Base-by-base conservation (phyloP, 768 basidiomycete genomes). In the Naganishia antarctica region DNA sequence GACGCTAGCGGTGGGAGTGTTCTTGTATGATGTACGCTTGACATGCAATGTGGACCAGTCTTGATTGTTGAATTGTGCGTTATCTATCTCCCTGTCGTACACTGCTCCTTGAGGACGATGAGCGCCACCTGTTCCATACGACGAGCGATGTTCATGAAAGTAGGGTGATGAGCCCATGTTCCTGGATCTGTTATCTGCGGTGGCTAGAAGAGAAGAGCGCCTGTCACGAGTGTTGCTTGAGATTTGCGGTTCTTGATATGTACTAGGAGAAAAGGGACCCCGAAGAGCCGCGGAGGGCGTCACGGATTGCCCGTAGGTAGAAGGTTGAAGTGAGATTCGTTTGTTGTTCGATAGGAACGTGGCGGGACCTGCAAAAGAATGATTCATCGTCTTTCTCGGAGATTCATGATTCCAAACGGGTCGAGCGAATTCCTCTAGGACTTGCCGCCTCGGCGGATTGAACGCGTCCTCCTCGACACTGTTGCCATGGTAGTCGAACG, bases 31-130 rank as follows among this genome's bases (percentile, higher is more conserved):
- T 21, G 32, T 57, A 21, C 34, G 32, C 53, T 57, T 57, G 34
- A 37, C 53, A 57, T 26, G 37, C 8, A 57, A 37, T 12, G 53
- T 57, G 1, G 53, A 57, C 53, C 53, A 57, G n/a, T 57, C 53
- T 40, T 41, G 11, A 6, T 57, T 23, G 7, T 37, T 25, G 23
- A n/a, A n/a, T n/a, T n/a, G n/a, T n/a, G n/a, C n/a, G n/a, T n/a
- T n/a, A n/a, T n/a, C n/a, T n/a, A n/a, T n/a, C n/a, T n/a, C n/a
- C n/a, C n/a, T n/a, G n/a, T n/a, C n/a, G n/a, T n/a, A n/a, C n/a
- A n/a, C n/a, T n/a, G n/a, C n/a, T n/a, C n/a, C n/a, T n/a, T 7
- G 15, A 37, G 34, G 8, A 37, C 15, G 34, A 7, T 15, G 8
- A 7, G 34, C 7, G 15, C 15, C 8, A 37, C 34, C 34, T 37